Evolutionary conservation across 306 rosid genomes (phyloP), one percentile per base, ranked within the genome.

Genomic region (Prunus campanulata): DNA sequence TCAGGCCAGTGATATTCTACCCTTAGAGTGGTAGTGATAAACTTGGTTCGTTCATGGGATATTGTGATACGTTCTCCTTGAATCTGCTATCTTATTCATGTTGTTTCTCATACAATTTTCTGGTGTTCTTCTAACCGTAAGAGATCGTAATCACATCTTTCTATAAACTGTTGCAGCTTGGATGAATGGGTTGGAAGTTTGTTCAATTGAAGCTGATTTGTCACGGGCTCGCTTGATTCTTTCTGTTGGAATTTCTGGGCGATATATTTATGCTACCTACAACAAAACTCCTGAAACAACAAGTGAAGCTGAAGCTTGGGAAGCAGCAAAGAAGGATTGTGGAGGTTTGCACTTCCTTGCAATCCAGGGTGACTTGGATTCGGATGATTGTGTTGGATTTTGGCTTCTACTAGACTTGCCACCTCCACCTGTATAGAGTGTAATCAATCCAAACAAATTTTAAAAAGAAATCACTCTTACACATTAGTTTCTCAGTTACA

Each of bases 261-360:
- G 96, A 13, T 95, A 95, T 77, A 83, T 92, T 18, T 95, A 89
- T 15, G 95, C 97, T 11, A 88, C 96, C n/a, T 95, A 88, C 48
- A 87, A 92, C 72, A 95, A 92, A 83, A 87, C 63, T 69, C 73
- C 86, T 0, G 88, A 75, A 49, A 79, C 99, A 69, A 89, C 88
- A 13, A 85, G 59, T 24, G 99, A 95, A 86, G 93, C 97, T 15
- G 97, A 92, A 80, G 97, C 97, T 11, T 95, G 99, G 97, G 99
- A 95, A 86, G 93, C 90, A 67, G 96, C 99, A 47, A 95, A 92
- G 90, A 92, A 92, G 81, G 87, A 88, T 78, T 83, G 86, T 29
- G 96, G 97, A 59, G 99, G 99, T 42, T 86, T 95, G 80, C 99
- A 95, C 85, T 95, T 95, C 87, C 99, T 95, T 66, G 99, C 99